Evolutionary conservation across 2,329 filamentous ascomycete species (phyloP), one percentile per base, ranked within the genome.

Genomic region (Calonectria pseudoturangicola): DNA sequence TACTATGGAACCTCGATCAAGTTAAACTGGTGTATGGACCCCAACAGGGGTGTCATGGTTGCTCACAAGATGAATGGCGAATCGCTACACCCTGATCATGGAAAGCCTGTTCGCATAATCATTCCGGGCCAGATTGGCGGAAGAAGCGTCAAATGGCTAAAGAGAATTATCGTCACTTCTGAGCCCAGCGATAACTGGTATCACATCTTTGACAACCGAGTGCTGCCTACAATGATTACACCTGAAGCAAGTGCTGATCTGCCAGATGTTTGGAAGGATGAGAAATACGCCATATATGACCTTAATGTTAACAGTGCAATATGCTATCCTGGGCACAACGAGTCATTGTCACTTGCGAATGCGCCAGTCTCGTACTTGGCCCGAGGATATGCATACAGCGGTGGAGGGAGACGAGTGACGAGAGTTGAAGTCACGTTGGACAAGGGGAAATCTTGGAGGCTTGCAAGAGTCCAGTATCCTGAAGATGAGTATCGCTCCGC

Each of bases 31-130:
- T 95, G 91, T 13, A 91, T 96, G 90, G 95, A 98, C 81, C 90
- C 91, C 0, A 95, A 96, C 76, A 89, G 91, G 66, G 95, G 95
- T 8, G 93, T 98, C 80, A 93, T 98, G 92, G 87, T 98, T 15
- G 94, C 95, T 3, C 93, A 98, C 83, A 93, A 91, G 81, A 98
- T 98, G 95, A 98, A 98, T 75, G 96, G 95, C 56, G 94, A 96
- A 80, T 85, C 88, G 71, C 88, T 98, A 6, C 88, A 90, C 58
- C 95, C 95, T 0, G 96, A 98, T 81, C 96, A 98, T 78, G 96
- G 96, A 21, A 94, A 94, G 76, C 96, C 96, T 0, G 84, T 98
- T 50, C 89, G 96, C 73, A 92, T 93, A 8, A 92, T 98, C 9
- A 94, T 98, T 4, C 96, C 96, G 0, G 96, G 96, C 0, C 95